phyloP scores from a whole-genome alignment of 2,329 filamentous ascomycete species.

The Sarocladium kiliense region DNA sequence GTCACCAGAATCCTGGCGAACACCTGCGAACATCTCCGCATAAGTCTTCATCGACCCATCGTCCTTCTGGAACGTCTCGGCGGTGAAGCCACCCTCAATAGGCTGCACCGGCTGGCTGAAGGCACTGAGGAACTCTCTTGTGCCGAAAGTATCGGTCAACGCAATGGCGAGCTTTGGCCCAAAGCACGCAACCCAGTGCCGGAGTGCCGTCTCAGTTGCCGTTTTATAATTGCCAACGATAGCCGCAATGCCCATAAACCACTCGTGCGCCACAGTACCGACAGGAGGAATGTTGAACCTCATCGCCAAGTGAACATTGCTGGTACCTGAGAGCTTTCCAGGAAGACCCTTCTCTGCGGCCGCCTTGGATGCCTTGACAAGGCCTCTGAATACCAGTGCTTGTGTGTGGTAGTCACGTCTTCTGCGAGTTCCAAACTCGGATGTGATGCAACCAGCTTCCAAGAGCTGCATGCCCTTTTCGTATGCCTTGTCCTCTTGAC shows the following conservation, averaged over 20 bases:
- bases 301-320: conserved; percentile 97
- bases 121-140: conserved; percentile 76
- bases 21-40: conserved; percentile 75
- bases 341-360: conserved; percentile 57
- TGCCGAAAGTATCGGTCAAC: conserved; percentile 94
- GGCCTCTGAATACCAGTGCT: conserved; percentile 80
- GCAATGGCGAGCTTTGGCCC: conserved; percentile 82
- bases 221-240: conserved; percentile 79
- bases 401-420: conserved; percentile 94
- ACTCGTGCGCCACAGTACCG: conserved; percentile 90
- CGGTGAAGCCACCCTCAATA: conserved; percentile 34
- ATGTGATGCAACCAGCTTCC: conserved; percentile 79
- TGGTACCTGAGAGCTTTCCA: conserved; percentile 80
- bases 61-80: conserved; percentile 35
- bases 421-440: conserved; percentile 88
- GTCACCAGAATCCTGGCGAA: conserved; percentile 88
- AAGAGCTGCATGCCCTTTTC: conserved; percentile 74
- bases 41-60: conserved; percentile 56
- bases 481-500: conserved; percentile 80
- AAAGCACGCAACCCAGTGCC: conserved; percentile 89
- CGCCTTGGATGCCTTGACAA: conserved; percentile 73
- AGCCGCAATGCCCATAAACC: conserved; percentile 98
- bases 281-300: conserved; percentile 79
- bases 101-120: conserved; percentile 63
- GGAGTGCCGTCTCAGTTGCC: conserved; percentile 78